A percentile compares a stretch with the other conserved stretches of the same genome.
phyloP scores from a whole-genome alignment of 1,139 yeast species.

The Blastobotrys arbuscula region DNA sequence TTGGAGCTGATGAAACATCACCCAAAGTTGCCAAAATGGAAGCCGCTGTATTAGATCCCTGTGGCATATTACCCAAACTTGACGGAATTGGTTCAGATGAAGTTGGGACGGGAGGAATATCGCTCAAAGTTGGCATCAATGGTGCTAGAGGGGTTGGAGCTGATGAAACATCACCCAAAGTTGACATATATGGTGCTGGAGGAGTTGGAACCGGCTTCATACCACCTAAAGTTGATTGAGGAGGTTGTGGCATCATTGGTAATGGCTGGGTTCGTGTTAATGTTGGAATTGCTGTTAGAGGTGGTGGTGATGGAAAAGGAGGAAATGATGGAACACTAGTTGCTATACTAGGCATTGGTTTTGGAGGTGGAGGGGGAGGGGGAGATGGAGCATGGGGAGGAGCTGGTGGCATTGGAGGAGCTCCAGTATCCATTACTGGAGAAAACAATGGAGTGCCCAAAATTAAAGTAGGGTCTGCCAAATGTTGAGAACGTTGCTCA shows the following conservation, averaged over 20 bases:
- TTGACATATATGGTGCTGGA: background rate
- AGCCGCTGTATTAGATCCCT: constrained; percentile 2
- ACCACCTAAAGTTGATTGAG: background rate
- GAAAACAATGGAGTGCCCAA: too few relatives aligned
- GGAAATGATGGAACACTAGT: too few relatives aligned
- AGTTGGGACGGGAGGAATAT: too few relatives aligned
- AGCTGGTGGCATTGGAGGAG: background rate
- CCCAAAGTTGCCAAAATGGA: constrained; percentile 5
- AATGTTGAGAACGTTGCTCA: too few relatives aligned
- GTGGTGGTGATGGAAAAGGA: background rate
- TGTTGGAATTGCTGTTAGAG: background rate
- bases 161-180: too few relatives aligned
- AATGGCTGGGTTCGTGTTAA: background rate
- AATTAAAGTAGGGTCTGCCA: too few relatives aligned
- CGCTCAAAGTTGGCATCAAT: too few relatives aligned
- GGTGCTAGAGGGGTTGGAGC: constrained; percentile 13
- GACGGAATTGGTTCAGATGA: too few relatives aligned
- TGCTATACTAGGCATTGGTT: background rate
- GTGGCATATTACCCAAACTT: constrained; percentile 5
- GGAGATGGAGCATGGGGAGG: background rate
- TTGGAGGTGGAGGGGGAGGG: background rate
- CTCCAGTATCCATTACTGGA: too few relatives aligned
- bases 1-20: too few relatives aligned
- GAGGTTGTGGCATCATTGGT: background rate
- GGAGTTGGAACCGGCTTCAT: background rate